phyloP scores from a whole-genome alignment of 305 asterid species.

The Withania somnifera region DNA sequence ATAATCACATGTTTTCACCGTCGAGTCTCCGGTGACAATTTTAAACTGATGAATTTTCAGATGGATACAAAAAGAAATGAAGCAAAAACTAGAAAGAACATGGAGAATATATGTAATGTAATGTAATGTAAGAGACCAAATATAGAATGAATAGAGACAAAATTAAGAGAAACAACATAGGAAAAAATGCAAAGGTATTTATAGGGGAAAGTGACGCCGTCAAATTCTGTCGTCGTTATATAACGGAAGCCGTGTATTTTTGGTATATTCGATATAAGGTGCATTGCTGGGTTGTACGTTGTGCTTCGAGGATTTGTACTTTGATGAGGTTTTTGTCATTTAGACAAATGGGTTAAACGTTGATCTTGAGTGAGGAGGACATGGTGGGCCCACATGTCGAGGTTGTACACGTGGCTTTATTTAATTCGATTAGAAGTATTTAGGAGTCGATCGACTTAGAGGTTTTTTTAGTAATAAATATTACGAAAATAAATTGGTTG shows the following conservation, averaged over 20 bases:
- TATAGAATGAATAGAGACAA: conserved; percentile 32
- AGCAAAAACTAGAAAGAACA: background rate
- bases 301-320: conserved; percentile 20
- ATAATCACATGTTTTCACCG: no score
- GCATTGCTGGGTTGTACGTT: conserved; percentile 21
- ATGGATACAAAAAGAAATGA: background rate
- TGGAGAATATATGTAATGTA: conserved; percentile 4
- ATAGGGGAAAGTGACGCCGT: conserved; percentile 48
- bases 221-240: conserved; percentile 31
- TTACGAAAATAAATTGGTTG: background rate
- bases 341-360: conserved; percentile 12
- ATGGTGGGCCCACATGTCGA: conserved; percentile 55
- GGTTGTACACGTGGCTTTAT: background rate
- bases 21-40: background rate
- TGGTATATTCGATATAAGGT: background rate
- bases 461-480: conserved; percentile 3
- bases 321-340: background rate
- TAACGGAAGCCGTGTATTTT: conserved; percentile 35
- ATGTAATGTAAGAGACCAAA: conserved; percentile 15
- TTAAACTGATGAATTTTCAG: conserved; percentile 7
- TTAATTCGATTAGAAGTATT: background rate
- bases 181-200: conserved; percentile 27
- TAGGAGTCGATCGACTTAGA: background rate
- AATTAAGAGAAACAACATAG: conserved; percentile 26
- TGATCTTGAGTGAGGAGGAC: conserved; percentile 42